phyloP scores from a whole-genome alignment of 1,139 yeast genomes.

The Candida pseudoviswanathii region DNA sequence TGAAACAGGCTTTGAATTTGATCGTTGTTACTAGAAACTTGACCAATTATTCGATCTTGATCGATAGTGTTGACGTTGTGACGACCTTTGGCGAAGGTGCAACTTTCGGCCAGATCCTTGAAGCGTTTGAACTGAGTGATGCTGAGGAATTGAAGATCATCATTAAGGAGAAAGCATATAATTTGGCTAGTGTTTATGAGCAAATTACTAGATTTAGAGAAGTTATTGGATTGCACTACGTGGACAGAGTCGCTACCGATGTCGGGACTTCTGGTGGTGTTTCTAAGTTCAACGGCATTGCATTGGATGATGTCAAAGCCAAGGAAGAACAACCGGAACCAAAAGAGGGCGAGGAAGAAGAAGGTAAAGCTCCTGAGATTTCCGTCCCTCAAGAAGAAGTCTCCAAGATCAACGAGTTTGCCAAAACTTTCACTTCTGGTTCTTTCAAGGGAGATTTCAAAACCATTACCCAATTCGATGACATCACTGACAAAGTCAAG shows the following conservation, averaged over 20 bases:
- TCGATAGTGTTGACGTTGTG: conserved; percentile 37
- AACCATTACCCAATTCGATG: conserved; percentile 21
- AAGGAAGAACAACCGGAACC: conserved; percentile 12
- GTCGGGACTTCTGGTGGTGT: conserved; percentile 31
- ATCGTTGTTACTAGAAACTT: conserved; percentile 58
- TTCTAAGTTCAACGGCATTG: conserved; percentile 32
- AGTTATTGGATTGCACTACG: conserved; percentile 45
- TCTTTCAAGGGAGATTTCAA: conserved; percentile 13
- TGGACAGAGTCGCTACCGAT: conserved; percentile 32
- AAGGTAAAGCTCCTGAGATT: conserved; percentile 14
- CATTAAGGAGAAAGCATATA: conserved; percentile 40
- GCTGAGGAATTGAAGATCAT: conserved; percentile 22
- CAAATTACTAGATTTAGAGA: conserved; percentile 48
- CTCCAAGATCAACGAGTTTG: conserved; percentile 18
- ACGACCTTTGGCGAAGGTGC: conserved; percentile 35
- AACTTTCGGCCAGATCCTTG: conserved; percentile 33
- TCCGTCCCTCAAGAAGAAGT: conserved; percentile 25
- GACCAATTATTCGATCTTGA: conserved; percentile 58
- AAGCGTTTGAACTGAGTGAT: conserved; percentile 20
- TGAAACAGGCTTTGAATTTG: conserved; percentile 58
- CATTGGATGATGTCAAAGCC: conserved; percentile 26
- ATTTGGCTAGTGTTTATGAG: conserved; percentile 39
- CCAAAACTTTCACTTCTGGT: conserved; percentile 16
- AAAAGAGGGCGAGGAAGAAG: conserved; percentile 12
- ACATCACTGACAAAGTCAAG: conserved; percentile 26